These are phyloP conservation scores for Argentina anserina DNA, from an alignment of 306 rosid genomes.

Conservation along the genomic window DNA sequence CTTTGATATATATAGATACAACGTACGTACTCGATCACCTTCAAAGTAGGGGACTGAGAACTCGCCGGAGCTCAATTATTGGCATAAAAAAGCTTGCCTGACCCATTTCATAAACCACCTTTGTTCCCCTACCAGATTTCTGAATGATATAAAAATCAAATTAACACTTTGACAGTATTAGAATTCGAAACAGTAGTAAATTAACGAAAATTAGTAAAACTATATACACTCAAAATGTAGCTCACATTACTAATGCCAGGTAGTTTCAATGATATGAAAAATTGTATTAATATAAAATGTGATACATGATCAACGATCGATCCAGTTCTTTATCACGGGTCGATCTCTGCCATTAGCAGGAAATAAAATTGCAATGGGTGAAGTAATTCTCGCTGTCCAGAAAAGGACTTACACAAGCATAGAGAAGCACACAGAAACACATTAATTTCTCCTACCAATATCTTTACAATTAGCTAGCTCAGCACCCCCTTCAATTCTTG, in stretches of 20 bases:
- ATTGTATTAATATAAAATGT: background rate
- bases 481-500: background rate
- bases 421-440: background rate
- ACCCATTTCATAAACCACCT: no score
- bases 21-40: no score
- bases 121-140: no score
- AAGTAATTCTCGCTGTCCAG: slow-evolving; percentile 18
- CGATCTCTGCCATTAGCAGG: slow-evolving; percentile 2
- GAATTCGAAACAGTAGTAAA: background rate
- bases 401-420: slow-evolving; percentile 13
- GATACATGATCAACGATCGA: background rate
- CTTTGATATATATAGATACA: no score
- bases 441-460: slow-evolving; percentile 11
- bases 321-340: slow-evolving; percentile 6
- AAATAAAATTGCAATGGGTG: background rate
- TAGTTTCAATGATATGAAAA: background rate
- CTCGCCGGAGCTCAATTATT: no score
- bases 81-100: no score
- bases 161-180: background rate
- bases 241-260: background rate
- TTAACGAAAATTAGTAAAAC: background rate
- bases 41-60: no score
- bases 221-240: background rate
- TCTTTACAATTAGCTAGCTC: slow-evolving; percentile 17
- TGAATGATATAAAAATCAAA: no score